These are phyloP conservation scores for Suillus discolor DNA, from an alignment of 768 basidiomycete species.

Conservation along the genomic window DNA sequence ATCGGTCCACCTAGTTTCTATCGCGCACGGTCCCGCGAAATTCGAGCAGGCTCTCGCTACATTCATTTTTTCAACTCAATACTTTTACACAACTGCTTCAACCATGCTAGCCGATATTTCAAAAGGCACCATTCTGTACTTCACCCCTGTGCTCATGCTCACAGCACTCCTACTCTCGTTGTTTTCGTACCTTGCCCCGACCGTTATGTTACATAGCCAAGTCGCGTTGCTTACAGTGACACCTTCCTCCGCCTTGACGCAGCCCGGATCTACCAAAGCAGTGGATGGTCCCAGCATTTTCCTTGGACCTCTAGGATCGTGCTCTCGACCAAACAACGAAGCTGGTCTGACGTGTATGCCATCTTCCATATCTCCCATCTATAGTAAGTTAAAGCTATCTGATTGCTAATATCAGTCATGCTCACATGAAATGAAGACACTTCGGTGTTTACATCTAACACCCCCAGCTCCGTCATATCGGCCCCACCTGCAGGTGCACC, in stretches of 20 bases:
- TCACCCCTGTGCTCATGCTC: conserved; percentile 66
- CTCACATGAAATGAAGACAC: conserved; percentile 47
- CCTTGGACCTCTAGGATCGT: conserved; percentile 73
- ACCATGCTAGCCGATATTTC: conserved; percentile 74
- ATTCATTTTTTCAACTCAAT: not conserved
- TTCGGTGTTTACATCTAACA: conserved; percentile 58
- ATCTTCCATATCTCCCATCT: conserved; percentile 56
- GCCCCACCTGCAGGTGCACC: conserved; percentile 65
- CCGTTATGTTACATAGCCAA: conserved; percentile 55
- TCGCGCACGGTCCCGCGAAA: not conserved
- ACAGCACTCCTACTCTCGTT: conserved; percentile 67
- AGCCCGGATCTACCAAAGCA: conserved; percentile 30
- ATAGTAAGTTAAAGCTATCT: conserved; percentile 48
- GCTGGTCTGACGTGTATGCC: conserved; percentile 57
- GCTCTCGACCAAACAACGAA: conserved; percentile 51
- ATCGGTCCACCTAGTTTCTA: not conserved
- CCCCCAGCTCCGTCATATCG: conserved; percentile 56
- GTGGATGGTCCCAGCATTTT: conserved; percentile 72
- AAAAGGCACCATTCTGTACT: conserved; percentile 66
- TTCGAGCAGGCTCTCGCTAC: conserved; percentile 8
- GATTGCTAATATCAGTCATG: not conserved
- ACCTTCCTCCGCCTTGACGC: conserved; percentile 50
- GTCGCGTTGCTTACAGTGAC: conserved; percentile 68
- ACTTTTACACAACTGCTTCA: not conserved
- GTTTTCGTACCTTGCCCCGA: conserved; percentile 71